These are phyloP conservation scores for Candida odintsovae DNA, from an alignment of 805 yeast genomes.

Conservation along the genomic window DNA sequence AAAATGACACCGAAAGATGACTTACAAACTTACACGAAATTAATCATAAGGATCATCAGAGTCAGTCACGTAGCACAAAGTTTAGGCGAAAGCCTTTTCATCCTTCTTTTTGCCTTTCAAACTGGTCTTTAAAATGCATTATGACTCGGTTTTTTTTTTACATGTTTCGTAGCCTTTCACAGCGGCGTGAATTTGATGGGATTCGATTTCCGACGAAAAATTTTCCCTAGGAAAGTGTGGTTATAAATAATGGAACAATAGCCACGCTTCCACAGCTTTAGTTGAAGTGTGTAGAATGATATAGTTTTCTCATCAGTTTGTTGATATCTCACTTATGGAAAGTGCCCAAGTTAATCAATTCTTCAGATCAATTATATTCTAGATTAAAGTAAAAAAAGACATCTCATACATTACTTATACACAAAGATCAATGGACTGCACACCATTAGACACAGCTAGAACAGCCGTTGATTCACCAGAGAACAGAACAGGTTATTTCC, in stretches of 20 bases:
- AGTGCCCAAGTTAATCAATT: neutral
- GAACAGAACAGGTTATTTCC: neutral
- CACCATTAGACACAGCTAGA: constrained; percentile 1
- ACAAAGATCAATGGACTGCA: neutral
- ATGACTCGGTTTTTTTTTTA: neutral
- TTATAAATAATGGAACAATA: neutral
- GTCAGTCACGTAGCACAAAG: no score
- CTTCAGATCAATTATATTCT: no score
- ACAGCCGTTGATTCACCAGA: constrained; percentile 1
- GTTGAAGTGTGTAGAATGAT: neutral
- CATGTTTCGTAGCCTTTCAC: no score
- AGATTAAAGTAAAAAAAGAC: no score
- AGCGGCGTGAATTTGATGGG: neutral
- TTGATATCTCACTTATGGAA: neutral
- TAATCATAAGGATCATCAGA: no score
- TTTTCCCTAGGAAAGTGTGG: neutral
- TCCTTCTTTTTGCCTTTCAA: no score
- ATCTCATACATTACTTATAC: neutral
- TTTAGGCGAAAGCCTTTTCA: no score
- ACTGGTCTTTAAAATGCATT: neutral
- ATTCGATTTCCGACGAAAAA: neutral
- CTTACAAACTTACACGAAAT: no score
- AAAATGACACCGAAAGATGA: no score
- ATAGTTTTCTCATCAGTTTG: no score
- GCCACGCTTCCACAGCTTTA: neutral